Percentiles rank a stretch among this genome's conserved stretches.
phyloP scores from a whole-genome alignment of 345 rosid species.

The thale cress (Arabidopsis thaliana) region DNA sequence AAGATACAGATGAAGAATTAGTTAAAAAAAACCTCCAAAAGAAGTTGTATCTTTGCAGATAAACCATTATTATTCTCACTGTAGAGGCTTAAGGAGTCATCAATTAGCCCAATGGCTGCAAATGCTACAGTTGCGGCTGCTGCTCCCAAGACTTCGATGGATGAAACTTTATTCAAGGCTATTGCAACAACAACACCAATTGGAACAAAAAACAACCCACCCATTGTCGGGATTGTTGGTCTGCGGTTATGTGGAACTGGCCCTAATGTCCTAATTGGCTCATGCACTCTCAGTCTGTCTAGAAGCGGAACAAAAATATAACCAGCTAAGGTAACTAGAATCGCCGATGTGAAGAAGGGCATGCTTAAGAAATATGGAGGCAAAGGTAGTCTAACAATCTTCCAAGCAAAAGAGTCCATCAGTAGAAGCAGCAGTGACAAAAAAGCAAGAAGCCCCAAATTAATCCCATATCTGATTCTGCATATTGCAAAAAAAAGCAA shows the following conservation, averaged over 20 bases:
- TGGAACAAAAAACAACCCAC: conserved; percentile 82
- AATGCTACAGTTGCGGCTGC: conserved; percentile 68
- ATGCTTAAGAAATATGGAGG: conserved; percentile 67
- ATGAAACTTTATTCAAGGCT: conserved; percentile 58
- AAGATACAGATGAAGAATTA: not conserved
- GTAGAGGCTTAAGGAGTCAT: conserved; percentile 59
- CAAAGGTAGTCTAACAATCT: conserved; percentile 85
- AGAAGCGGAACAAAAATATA: conserved; percentile 79
- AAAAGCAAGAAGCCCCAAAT: conserved; percentile 68
- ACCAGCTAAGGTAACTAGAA: conserved; percentile 64
- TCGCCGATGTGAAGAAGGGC: conserved; percentile 68
- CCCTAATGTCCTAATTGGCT: conserved; percentile 52
- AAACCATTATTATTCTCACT: conserved; percentile 54
- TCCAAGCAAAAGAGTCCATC: conserved; percentile 90
- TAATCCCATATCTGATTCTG: conserved; percentile 81
- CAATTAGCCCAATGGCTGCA: conserved; percentile 74
- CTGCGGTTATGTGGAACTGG: conserved; percentile 53
- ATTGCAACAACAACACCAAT: conserved; percentile 73
- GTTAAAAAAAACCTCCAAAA: conserved; percentile 68
- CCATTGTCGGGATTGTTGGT: conserved; percentile 80
- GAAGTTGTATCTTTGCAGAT: conserved; percentile 57
- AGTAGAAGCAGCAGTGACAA: conserved; percentile 57
- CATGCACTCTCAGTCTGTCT: conserved; percentile 57
- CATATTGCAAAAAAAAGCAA: conserved; percentile 18
- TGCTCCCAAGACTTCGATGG: conserved; percentile 74